Base-by-base conservation (phyloP, 139 green algal genomes). In the Chlorella ohadii region DNA sequence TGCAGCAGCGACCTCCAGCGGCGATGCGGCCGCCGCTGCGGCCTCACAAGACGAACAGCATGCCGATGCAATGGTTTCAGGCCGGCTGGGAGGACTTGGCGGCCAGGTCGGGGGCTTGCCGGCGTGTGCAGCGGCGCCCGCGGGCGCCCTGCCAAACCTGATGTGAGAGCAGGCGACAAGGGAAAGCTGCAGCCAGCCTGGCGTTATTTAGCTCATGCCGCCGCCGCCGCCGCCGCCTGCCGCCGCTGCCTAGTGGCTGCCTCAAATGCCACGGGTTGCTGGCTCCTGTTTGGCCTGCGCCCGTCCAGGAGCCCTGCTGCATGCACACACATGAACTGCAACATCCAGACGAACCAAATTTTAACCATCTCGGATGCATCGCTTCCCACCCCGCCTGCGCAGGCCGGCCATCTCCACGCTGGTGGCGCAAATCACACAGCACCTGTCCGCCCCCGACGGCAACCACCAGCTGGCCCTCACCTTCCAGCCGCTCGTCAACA, bases 401-500 rank as follows among this genome's bases (percentile, higher is more conserved):
- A 84, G 79, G 79, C 79, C 79, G 9, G 79, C 79, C 27, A 84
- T 84, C 31, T 70, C 79, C 17, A 63, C 31, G 20, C 79, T 84
- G 7, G 65, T 84, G 27, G 65, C 65, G 65, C 79, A 84, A 17
- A 84, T 84, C 33, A 78, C 79, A 28, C 65, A 72, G 28, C 79
- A 84, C 79, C 65, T 84, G 39, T 84, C 79, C 31, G 59, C 33
- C 47, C 65, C 79, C 12, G 47, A 77, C 19, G 79, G 79, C 44
- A 84, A 84, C 65, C 44, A 67, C 47, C 79, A 84, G 64, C 63
- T 84, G 31, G 79, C 79, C 5, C 63, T 84, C 17, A 84, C 79
- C 31, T 84, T 84, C 44, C 79, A 84, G 79, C 79, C 79, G 0
- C 44, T 84, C 19, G 79, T 84, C 11, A 84, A 84, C 79, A 76